Evolutionary conservation across 768 basidiomycete species (phyloP).

Genomic region (Cyathus striatus): DNA sequence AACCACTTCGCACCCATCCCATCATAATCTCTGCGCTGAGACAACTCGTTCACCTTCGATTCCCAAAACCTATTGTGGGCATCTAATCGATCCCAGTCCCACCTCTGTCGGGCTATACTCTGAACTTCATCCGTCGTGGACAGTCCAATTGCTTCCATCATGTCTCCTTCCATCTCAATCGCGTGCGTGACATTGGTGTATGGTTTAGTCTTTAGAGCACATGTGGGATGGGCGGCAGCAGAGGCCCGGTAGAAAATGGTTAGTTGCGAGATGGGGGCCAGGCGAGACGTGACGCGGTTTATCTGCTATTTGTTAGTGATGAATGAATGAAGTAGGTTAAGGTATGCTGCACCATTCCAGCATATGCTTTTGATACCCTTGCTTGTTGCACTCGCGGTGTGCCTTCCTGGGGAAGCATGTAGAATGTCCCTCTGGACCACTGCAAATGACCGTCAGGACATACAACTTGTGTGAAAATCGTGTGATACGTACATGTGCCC

Average conservation of each 20-base stretch:
- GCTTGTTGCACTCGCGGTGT: slow-evolving; percentile 2
- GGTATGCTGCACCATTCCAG: slow-evolving; percentile 6
- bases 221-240: slow-evolving; percentile 2
- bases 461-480: no score
- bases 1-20: slow-evolving; percentile 7
- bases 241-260: slow-evolving; percentile 2
- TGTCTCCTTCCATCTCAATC: neutral
- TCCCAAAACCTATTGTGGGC: slow-evolving; percentile 10
- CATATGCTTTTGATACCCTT: slow-evolving; percentile 5
- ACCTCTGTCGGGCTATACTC: slow-evolving; percentile 6
- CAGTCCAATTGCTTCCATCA: slow-evolving; percentile 1
- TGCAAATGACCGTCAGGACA: neutral
- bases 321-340: no score
- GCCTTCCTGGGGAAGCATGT: slow-evolving; percentile 10
- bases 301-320: neutral
- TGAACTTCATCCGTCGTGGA: slow-evolving; percentile 2
- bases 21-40: no score
- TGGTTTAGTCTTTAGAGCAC: slow-evolving; percentile 3
- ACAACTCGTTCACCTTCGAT: slow-evolving; percentile 1
- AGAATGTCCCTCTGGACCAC: slow-evolving; percentile 11
- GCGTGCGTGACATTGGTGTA: slow-evolving; percentile 1
- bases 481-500: slow-evolving; percentile 8
- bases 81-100: slow-evolving; percentile 14
- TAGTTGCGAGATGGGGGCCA: neutral
- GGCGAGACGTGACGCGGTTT: slow-evolving; percentile 1